Conservation (phyloP, 352 stramenopile genomes). For the Pythium biforme region DNA sequence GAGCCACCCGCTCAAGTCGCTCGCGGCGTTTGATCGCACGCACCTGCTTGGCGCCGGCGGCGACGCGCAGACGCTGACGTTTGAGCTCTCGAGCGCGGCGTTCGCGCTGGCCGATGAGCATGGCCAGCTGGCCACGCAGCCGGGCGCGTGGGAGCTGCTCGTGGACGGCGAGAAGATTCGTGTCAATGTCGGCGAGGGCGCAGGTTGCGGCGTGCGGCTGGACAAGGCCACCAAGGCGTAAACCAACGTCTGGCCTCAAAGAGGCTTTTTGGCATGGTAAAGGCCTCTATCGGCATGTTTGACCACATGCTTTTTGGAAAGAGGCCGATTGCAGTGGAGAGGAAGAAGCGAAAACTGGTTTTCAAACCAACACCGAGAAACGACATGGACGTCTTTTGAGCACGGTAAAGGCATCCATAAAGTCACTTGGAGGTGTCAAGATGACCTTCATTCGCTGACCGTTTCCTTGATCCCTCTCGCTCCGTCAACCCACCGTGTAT, state of each 20-base stretch:
- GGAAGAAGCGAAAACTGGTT: too few relatives aligned
- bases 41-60: slow-evolving; percentile 30
- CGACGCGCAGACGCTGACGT: slow-evolving; percentile 16
- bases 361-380: background rate
- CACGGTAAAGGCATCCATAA: background rate
- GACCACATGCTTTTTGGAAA: background rate
- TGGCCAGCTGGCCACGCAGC: slow-evolving; percentile 35
- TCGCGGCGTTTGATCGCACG: slow-evolving; percentile 59
- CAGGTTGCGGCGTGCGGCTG: background rate
- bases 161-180: slow-evolving; percentile 8
- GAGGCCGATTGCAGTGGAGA: background rate
- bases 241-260: background rate
- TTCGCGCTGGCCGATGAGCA: slow-evolving; percentile 43
- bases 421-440: too few relatives aligned
- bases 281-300: background rate
- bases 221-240: background rate
- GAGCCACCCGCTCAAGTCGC: slow-evolving; percentile 43
- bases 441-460: slow-evolving; percentile 6
- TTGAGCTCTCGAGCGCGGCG: slow-evolving; percentile 33
- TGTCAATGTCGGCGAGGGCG: background rate
- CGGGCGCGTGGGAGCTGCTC: slow-evolving; percentile 40
- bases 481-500: slow-evolving; percentile 4
- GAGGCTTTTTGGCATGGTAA: background rate
- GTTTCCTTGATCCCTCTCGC: background rate
- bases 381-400: background rate